Base-by-base conservation (phyloP, 2,329 filamentous ascomycete species). In the Cladophialophora bantiana region DNA sequence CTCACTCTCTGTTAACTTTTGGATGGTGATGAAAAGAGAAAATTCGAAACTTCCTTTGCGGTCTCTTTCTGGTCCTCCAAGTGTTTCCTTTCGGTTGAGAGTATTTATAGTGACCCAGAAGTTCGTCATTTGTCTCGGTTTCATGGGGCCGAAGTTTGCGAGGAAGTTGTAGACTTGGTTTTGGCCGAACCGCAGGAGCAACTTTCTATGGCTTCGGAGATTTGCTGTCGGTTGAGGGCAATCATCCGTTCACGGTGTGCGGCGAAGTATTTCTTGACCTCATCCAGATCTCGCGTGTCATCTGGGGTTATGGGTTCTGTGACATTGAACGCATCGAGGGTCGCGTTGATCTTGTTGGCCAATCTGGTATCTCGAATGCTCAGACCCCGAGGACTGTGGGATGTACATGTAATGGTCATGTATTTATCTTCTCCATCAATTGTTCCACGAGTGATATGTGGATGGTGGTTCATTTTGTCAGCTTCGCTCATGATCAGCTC, bases 351-450 rank as follows among this genome's bases (percentile, higher is more conserved):
- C 52, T 40, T 67, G 18, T 32, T 42, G 1, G 71, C 71, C 18
- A 73, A 60, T 55, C 64, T 67, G n/a, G 62, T 64, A 52, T 73
- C 71, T 54, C 68, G 66, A 68, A 65, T 64, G 50, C 71, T 71
- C 31, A 73, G 63, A 5, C 71, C 71, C 34, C 65, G 67, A 54
- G 71, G 71, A 59, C 64, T 63, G 52, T 73, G 71, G 15, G 71
- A 72, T n/a, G 71, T 73, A 59, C 71, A 73, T 12, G 71, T 72
- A 18, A 73, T 66, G 13, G 70, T 72, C 53, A 71, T 59, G 54
- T 34, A 64, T 15, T 32, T 64, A 42, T 35, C n/a, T 52, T 20
- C 53, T 52, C 36, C 59, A n/a, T 60, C 40, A 45, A 36, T 52
- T 26, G 48, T 18, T 35, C 64, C 66, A 20, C 60, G 62, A 38